Evolutionary conservation across 768 basidiomycete genomes (phyloP), one percentile per base, ranked within the genome.

Genomic region (Paxillus ammoniavirescens): DNA sequence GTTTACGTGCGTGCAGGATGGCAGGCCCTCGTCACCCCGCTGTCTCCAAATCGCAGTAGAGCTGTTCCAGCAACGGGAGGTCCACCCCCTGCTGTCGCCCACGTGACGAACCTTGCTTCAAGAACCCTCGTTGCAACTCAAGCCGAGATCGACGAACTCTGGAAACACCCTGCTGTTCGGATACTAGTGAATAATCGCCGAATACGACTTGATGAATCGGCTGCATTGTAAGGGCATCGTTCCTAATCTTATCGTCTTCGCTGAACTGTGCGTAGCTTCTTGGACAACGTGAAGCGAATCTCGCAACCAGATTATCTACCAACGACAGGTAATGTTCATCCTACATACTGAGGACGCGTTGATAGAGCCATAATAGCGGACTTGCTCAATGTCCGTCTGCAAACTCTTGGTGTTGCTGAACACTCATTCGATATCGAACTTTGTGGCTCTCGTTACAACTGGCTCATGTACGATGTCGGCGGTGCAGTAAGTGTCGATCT

Each of bases 381-480:
- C 67, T 79, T 92, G 51, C 77, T 93, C 13, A 84, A 86, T 52
- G 89, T 89, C 53, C 86, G 90, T 21, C 71, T 93, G 33, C 89
- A 89, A 71, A 91, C 90, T 0, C 71, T 92, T 12, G 90, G 90
- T 3, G 84, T 92, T 18, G 81, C 84, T 52, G 89, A 92, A 59
- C 87, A 91, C 64, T 75, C 80, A 2, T 89, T 90, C 65, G 79
- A 84, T 52, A 82, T 91, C 54, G 76, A 77, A 53, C 78, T 84
- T 56, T 81, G 79, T 38, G 84, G 85, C 3, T 76, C 74, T 52
- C 76, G 76, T 41, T 88, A 87, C 63, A 80, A 84, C 49, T 92
- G 90, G 89, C 80, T 83, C 53, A 73, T 92, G 51, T 93, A 87
- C 65, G 91, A 93, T 65, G 90, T 93, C 36, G 89, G 90, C 38